phyloP scores from a whole-genome alignment of 2,329 filamentous ascomycete genomes.

The Calonectria pauciramosa region DNA sequence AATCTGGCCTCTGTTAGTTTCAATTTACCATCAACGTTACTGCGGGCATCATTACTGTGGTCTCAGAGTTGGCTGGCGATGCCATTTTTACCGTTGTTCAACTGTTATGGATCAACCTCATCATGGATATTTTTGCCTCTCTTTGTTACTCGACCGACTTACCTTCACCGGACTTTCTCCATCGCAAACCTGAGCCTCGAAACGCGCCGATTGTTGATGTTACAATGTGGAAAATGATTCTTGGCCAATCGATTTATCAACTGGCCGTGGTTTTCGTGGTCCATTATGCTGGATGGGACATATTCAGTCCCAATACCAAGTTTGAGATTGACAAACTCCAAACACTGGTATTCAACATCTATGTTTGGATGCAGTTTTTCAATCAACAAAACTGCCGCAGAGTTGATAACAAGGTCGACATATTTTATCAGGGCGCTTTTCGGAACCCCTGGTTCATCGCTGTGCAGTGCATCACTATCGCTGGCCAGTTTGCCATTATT shows the following conservation, averaged over 20 bases:
- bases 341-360: conserved; percentile 87
- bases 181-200: conserved; percentile 70
- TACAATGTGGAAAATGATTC: conserved; percentile 76
- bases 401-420: conserved; percentile 86
- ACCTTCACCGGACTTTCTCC: conserved; percentile 68
- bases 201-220: conserved; percentile 79
- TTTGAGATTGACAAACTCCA: conserved; percentile 56
- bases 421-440: conserved; percentile 80
- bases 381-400: conserved; percentile 85
- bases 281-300: conserved; percentile 70
- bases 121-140: conserved; percentile 78
- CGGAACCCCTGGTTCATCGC: conserved; percentile 83
- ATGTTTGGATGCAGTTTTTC: conserved; percentile 93
- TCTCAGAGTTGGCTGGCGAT: conserved; percentile 71
- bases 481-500: conserved; percentile 79
- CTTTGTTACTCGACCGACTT: conserved; percentile 75
- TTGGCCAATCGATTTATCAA: conserved; percentile 73
- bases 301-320: conserved; percentile 66
- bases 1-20: conserved; percentile 55
- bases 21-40: conserved; percentile 80
- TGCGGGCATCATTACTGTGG: conserved; percentile 74
- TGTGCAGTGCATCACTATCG: conserved; percentile 76
- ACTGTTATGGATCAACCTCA: conserved; percentile 77
- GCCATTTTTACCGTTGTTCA: conserved; percentile 77
- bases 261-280: conserved; percentile 70